Evolutionary conservation across 345 rosid species (phyloP), one percentile per base, ranked within the genome.

Genomic region (Gossypium australe): DNA sequence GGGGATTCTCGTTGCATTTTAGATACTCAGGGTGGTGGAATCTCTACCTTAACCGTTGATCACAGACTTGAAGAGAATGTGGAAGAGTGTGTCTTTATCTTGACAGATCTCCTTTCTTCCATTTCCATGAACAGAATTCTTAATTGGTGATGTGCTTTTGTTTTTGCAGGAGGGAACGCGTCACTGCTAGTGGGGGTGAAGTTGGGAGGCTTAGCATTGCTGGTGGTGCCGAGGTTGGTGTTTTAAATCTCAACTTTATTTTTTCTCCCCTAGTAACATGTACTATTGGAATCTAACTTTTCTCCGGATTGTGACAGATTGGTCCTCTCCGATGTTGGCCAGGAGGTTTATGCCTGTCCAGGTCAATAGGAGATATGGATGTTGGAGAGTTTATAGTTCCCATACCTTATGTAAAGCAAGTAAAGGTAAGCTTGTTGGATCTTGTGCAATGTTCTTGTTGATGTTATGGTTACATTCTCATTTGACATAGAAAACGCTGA

Each of bases 311-410:
- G 51, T 18, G 72, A 45, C 79, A 93, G 97, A 81, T 90, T 66
- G 97, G 98, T 66, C 97, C 98, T 38, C 86, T 92, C 51, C 89
- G 97, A 43, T 94, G 98, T 77, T 94, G 97, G 94, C 97, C 97
- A 1, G 98, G 97, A 71, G 97, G 97, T 58, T 83, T 92, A 69
- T 94, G 97, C 80, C 94, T 94, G 79, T 92, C 97, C 18, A 85
- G 98, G 84, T 94, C 98, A 63, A 94, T 94, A 16, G 98, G 97
- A 25, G 97, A 90, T 82, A 87, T 85, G 88, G 97, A 94, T 84
- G 97, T 92, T 13, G 98, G 98, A 38, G 97, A 94, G 85, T 92
- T 87, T 63, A 90, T 92, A 74, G 98, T 90, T 75, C 98, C 97
- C 41, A 84, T 94, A 59, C 97, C 97, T 4, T 84, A 85, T 81